Base-by-base conservation (phyloP, 2,329 filamentous ascomycete species). In the Aspergillus sp. region DNA sequence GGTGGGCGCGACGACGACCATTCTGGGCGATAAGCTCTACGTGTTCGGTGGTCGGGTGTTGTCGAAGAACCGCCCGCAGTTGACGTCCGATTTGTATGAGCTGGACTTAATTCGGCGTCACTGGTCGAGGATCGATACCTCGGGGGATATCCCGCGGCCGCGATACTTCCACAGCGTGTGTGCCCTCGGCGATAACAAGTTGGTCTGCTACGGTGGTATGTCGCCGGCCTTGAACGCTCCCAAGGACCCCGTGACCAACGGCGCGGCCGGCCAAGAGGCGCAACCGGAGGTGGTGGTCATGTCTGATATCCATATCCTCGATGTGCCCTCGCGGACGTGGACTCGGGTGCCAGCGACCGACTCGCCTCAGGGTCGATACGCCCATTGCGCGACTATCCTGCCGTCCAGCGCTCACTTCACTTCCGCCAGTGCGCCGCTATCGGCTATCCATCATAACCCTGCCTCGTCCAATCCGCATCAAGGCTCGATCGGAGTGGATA, bases 161-260 rank as follows among this genome's bases (percentile, higher is more conserved):
- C 86, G 95, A 62, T 99, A 99, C 74, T 99, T 99, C 66, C 95
- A 99, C 80, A 98, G 92, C 64, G 90, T 98, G 75, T 99, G 95
- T 74, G 85, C 91, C 1, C 80, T 99, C 2, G 95, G 95, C 22
- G 95, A 98, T 73, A 94, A 92, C 2, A 99, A 98, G 76, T 83
- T 99, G 74, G 94, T 99, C 3, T 98, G 94, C 77, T 99, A 98
- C 75, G 95, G 95, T 59, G 95, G 95, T 67, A 99, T 99, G 95
- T 97, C 94, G 10, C 93, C 94, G 1, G 85, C 87, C 11, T 80
- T 83, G 6, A 82, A 72, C 46, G 70, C 80, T 14, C 75, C 67
- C 47, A 77, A 79, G 57, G 80, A 83, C 49, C 75, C 82, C 3
- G 57, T 64, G n/a, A 68, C 63, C 39, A 63, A 77, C 22, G 75